A percentile compares a stretch with the other conserved stretches of the same genome.
phyloP scores from a whole-genome alignment of 495 filamentous ascomycete genomes.

The Parathielavia appendiculata region DNA sequence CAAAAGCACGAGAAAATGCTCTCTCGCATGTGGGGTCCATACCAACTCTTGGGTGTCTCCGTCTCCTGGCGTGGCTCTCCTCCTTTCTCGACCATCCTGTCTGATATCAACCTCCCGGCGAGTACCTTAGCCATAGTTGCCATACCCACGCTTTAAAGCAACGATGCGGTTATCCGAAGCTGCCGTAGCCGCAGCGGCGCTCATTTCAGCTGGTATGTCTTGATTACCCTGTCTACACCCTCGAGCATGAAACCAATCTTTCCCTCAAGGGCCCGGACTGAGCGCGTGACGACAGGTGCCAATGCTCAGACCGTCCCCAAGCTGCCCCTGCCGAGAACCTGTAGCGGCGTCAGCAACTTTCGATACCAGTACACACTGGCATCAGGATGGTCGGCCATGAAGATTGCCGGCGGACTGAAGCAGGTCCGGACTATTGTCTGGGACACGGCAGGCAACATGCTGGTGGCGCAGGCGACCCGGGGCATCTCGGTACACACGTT shows the following conservation, averaged over 20 bases:
- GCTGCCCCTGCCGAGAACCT: constrained; percentile 32
- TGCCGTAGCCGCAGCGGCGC: constrained; percentile 14
- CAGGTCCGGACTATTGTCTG: constrained; percentile 56
- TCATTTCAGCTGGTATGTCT: constrained; percentile 27
- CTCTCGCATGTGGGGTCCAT: too few species aligned
- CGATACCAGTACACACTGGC: constrained; percentile 41
- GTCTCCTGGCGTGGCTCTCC: neutral
- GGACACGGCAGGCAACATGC: constrained; percentile 54
- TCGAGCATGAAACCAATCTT: neutral
- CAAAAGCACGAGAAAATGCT: neutral
- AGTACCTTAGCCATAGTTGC: too few species aligned
- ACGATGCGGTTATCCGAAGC: constrained; percentile 4
- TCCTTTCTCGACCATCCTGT: neutral
- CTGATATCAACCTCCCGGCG: neutral
- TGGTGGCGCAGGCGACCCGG: constrained; percentile 50
- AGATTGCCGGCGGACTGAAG: constrained; percentile 52
- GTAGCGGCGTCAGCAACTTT: constrained; percentile 31
- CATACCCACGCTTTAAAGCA: neutral
- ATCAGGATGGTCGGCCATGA: constrained; percentile 50
- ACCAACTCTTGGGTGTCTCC: too few species aligned
- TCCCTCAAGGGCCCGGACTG: neutral
- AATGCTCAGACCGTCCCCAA: constrained; percentile 16
- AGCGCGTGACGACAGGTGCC: constrained; percentile 9
- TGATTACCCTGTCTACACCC: too few species aligned
- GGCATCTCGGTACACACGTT: constrained; percentile 54